A percentile compares a stretch with the other conserved stretches of the same genome.
Evolutionary conservation across 805 yeast genomes (phyloP).

Genomic region (Ogataea neopini): DNA sequence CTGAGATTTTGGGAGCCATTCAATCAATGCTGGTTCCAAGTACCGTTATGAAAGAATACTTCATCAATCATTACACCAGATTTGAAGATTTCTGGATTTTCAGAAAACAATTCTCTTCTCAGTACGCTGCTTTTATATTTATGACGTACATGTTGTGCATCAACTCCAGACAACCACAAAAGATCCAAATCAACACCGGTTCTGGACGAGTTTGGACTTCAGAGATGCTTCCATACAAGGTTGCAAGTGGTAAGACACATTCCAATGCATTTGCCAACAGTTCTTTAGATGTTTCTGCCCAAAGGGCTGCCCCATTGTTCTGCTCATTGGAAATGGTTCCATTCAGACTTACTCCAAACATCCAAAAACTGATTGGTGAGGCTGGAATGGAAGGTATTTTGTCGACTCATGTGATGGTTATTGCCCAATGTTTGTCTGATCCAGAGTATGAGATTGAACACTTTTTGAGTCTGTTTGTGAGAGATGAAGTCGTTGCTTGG

Average conservation of each 20-base stretch:
- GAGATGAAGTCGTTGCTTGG: conserved; percentile 96
- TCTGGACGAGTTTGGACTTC: conserved; percentile 92
- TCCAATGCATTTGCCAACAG: conserved; percentile 44
- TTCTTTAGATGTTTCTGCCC: conserved; percentile 47
- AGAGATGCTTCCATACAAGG: conserved; percentile 91
- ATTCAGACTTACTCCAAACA: conserved; percentile 92
- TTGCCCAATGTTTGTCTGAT: conserved; percentile 85
- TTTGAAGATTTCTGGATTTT: conserved; percentile 97
- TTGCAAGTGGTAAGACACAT: conserved; percentile 51
- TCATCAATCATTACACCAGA: conserved; percentile 63
- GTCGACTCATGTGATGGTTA: conserved; percentile 78
- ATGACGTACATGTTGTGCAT: conserved; percentile 94
- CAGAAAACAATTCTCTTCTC: conserved; percentile 92
- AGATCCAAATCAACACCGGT: conserved; percentile 75
- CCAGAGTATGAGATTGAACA: conserved; percentile 93
- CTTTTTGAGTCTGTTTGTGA: conserved; percentile 86
- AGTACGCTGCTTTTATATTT: conserved; percentile 90
- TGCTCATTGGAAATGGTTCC: conserved; percentile 93
- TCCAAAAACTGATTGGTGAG: conserved; percentile 91
- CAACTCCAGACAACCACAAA: conserved; percentile 90
- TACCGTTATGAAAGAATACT: conserved; percentile 78
- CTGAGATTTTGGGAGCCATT: conserved; percentile 88
- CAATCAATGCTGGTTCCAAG: conserved; percentile 86
- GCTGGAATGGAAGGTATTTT: conserved; percentile 91
- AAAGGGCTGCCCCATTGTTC: conserved; percentile 76